Conservation (phyloP, 768 basidiomycete species). For the Melanogaster broomeanus region DNA sequence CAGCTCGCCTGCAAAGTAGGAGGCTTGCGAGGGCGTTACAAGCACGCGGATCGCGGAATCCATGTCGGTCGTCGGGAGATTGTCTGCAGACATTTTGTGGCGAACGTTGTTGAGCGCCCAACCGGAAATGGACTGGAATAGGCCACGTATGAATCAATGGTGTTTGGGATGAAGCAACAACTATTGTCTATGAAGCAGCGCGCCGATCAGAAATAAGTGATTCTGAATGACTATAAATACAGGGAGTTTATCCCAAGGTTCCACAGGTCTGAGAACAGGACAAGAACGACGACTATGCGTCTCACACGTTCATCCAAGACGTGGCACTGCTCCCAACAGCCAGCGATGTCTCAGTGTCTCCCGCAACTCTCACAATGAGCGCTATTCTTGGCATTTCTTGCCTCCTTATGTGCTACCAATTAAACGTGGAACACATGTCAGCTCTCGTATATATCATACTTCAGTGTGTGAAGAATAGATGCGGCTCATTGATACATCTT, state of each 20-base stretch:
- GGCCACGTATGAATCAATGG: slow-evolving; percentile 3
- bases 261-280: slow-evolving; percentile 14
- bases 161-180: neutral
- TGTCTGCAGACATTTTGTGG: slow-evolving; percentile 20
- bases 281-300: neutral
- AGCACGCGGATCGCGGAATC: slow-evolving; percentile 65
- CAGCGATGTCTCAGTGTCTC: no score
- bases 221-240: slow-evolving; percentile 1
- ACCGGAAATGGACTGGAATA: neutral
- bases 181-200: neutral
- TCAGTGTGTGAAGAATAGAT: no score
- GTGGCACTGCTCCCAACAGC: no score
- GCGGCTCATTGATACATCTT: no score
- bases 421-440: neutral
- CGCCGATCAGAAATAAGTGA: neutral
- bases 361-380: neutral
- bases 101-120: neutral
- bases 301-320: neutral
- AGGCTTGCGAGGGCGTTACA: slow-evolving; percentile 79
- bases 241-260: slow-evolving; percentile 7
- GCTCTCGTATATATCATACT: no score
- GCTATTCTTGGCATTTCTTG: neutral
- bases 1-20: slow-evolving; percentile 91
- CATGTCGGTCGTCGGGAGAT: slow-evolving; percentile 13
- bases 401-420: neutral